These are phyloP conservation scores for Pythium dissotocum DNA, from an alignment of 352 stramenopile genomes.

Conservation along the genomic window DNA sequence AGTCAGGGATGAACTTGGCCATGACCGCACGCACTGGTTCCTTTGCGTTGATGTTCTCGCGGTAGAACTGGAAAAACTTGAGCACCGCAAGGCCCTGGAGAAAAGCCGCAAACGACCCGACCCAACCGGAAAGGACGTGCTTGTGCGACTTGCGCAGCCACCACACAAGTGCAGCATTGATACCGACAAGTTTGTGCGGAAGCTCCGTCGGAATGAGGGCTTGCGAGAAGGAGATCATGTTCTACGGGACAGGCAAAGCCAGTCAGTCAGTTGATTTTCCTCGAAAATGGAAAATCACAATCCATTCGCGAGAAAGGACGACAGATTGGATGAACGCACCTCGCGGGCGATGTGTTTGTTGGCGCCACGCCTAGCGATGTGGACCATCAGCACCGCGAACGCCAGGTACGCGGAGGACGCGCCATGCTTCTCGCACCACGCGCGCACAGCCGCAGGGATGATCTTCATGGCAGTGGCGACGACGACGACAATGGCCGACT, in stretches of 20 bases:
- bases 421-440: conserved; percentile 26
- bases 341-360: conserved; percentile 27
- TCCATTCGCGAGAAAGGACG: background rate
- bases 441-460: conserved; percentile 15
- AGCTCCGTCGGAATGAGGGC: conserved; percentile 61
- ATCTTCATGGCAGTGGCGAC: conserved; percentile 24
- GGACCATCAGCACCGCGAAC: conserved; percentile 31
- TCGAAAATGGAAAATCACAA: no score
- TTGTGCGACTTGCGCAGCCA: conserved; percentile 44
- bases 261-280: background rate
- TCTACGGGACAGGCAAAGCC: conserved; percentile 1
- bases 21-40: conserved; percentile 46
- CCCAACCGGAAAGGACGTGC: conserved; percentile 46
- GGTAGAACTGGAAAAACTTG: conserved; percentile 40
- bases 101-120: conserved; percentile 45
- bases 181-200: conserved; percentile 51
- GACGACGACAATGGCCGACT: conserved; percentile 3
- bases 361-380: conserved; percentile 28
- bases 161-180: conserved; percentile 50
- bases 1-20: conserved; percentile 35
- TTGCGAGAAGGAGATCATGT: conserved; percentile 50
- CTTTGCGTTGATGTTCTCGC: conserved; percentile 47
- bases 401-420: conserved; percentile 27
- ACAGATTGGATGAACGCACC: conserved; percentile 5
- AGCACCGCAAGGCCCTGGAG: conserved; percentile 50